A percentile compares a stretch with the other conserved stretches of the same genome.
phyloP scores from a whole-genome alignment of 2,329 filamentous ascomycete species.

The Nigrospora sphaerica region DNA sequence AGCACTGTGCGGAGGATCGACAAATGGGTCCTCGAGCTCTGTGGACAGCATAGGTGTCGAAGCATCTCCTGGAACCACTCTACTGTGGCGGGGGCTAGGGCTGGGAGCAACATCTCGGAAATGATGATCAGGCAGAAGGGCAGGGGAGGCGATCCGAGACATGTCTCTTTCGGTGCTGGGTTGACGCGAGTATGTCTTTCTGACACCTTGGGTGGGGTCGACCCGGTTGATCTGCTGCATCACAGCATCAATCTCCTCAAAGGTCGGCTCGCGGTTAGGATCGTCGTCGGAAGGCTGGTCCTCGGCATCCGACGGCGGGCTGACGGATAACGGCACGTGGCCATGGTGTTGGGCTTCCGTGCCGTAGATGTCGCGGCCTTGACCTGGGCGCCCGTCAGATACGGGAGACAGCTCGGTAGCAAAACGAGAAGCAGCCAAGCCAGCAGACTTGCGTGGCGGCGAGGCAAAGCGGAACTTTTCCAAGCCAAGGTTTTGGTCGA shows the following conservation, averaged over 20 bases:
- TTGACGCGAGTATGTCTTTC: conserved; percentile 49
- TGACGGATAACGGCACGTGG: conserved; percentile 17
- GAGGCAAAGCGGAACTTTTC: conserved; percentile 28
- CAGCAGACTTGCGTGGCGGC: conserved; percentile 32
- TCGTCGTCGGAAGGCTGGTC: conserved; percentile 12
- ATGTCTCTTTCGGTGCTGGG: conserved; percentile 33
- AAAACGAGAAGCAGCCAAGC: conserved; percentile 36
- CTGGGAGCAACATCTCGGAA: conserved; percentile 66
- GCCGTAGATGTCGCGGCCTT: conserved; percentile 1
- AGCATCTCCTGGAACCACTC: conserved; percentile 37
- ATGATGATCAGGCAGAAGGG: conserved; percentile 39
- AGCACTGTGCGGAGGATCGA: conserved; percentile 41
- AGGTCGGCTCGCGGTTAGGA: conserved; percentile 40
- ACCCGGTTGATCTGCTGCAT: conserved; percentile 78
- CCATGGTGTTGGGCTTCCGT: conserved; percentile 2
- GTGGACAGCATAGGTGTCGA: conserved; percentile 38
- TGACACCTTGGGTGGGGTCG: conserved; percentile 68
- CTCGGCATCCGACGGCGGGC: conserved; percentile 18
- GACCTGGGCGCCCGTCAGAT: conserved; percentile 11
- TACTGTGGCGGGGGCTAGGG: conserved; percentile 57
- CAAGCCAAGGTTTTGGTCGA: conserved; percentile 28
- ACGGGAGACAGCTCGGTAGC: conserved; percentile 32
- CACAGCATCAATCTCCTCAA: conserved; percentile 85
- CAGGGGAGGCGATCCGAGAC: conserved; percentile 33
- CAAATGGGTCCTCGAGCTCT: conserved; percentile 57